phyloP scores from a whole-genome alignment of 202 grass and related monocot genomes.

The Hordeum pubiflorum region DNA sequence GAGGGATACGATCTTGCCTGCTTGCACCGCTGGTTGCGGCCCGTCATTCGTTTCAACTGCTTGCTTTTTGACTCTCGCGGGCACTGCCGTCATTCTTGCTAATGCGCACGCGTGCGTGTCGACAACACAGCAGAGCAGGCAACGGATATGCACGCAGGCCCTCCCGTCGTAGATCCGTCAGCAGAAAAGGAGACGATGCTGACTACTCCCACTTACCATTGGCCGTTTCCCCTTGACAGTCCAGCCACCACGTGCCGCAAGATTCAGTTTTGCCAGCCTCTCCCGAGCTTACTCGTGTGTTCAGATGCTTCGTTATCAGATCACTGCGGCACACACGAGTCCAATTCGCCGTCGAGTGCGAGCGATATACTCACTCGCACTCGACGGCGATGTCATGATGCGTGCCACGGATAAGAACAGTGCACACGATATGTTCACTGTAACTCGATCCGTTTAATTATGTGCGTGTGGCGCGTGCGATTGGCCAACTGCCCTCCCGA shows the following conservation, averaged over 20 bases:
- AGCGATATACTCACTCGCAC: no score
- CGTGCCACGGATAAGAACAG: no score
- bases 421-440: no score
- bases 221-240: not conserved
- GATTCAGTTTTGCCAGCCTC: no score
- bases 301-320: no score
- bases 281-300: no score
- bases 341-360: not conserved
- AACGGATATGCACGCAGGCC: not conserved
- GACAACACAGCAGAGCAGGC: no score
- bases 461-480: not conserved
- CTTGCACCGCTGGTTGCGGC: not conserved
- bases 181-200: not conserved
- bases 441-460: no score
- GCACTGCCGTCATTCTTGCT: not conserved
- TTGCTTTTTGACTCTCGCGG: not conserved
- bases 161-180: no score
- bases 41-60: slow-evolving; percentile 24
- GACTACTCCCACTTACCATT: not conserved
- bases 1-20: no score
- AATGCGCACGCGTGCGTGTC: slow-evolving; percentile 21
- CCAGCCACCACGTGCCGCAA: no score
- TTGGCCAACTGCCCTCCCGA: not conserved
- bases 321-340: no score
- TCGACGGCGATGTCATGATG: not conserved